Percentiles rank a stretch among this genome's conserved stretches.
Evolutionary conservation across 2,329 filamentous ascomycete species (phyloP).

Genomic region (Xylariomycetidae sp.): DNA sequence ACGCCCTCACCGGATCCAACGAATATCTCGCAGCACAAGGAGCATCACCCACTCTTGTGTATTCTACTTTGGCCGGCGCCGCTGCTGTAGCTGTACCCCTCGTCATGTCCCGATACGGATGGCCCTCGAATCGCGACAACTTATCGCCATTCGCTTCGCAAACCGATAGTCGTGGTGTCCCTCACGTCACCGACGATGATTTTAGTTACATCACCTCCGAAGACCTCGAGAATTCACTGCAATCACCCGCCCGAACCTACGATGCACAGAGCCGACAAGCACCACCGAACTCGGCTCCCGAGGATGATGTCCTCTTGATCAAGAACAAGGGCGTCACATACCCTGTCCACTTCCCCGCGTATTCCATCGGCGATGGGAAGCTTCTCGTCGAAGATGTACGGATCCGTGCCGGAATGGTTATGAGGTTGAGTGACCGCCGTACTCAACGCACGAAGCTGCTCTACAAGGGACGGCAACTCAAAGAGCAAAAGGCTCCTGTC

Average conservation of each 20-base stretch:
- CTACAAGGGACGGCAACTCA: constrained; percentile 69
- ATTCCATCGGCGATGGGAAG: constrained; percentile 70
- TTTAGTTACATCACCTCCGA: constrained; percentile 80
- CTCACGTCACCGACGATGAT: constrained; percentile 69
- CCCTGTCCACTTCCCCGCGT: constrained; percentile 68
- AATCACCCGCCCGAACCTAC: constrained; percentile 33
- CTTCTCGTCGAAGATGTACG: constrained; percentile 62
- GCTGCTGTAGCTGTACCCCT: constrained; percentile 45
- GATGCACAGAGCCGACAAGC: constrained; percentile 31
- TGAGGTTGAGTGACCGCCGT: constrained; percentile 54
- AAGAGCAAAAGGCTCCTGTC: constrained; percentile 54
- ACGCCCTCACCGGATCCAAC: constrained; percentile 43
- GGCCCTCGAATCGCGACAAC: constrained; percentile 38
- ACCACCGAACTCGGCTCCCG: constrained; percentile 33
- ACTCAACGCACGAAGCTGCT: constrained; percentile 58
- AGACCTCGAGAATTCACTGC: constrained; percentile 52
- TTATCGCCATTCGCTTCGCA: constrained; percentile 49
- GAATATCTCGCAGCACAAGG: constrained; percentile 50
- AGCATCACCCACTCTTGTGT: constrained; percentile 43
- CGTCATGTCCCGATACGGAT: constrained; percentile 53
- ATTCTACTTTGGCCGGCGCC: constrained; percentile 45
- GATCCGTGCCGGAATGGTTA: constrained; percentile 61
- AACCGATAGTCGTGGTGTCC: constrained; percentile 39
- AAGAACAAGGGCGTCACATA: constrained; percentile 64
- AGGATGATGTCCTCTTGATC: constrained; percentile 68